These are phyloP conservation scores for Diaporthe citriasiana DNA, from an alignment of 2,329 filamentous ascomycete species.

Conservation along the genomic window DNA sequence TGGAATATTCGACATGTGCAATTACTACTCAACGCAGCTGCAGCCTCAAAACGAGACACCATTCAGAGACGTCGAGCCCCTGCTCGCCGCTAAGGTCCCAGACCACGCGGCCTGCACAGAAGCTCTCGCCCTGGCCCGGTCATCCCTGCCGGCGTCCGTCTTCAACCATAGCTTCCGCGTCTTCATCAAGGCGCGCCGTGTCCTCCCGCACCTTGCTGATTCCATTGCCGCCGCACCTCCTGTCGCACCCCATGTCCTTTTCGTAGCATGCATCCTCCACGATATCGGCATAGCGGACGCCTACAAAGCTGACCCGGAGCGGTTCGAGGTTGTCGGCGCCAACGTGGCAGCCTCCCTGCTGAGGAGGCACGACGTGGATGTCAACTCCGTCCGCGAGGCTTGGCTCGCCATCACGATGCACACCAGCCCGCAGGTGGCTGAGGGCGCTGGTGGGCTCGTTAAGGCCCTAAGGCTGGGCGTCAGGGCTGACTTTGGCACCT, in stretches of 20 bases:
- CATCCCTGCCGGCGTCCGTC: slow-evolving; percentile 45
- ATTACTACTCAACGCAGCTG: slow-evolving; percentile 3
- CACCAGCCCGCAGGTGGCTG: slow-evolving; percentile 53
- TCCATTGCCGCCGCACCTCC: neutral
- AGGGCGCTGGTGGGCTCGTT: slow-evolving; percentile 53
- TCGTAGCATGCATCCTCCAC: slow-evolving; percentile 54
- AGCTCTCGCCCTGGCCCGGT: slow-evolving; percentile 44
- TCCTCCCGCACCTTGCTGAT: slow-evolving; percentile 15
- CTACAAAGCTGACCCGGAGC: slow-evolving; percentile 49
- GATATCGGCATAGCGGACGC: slow-evolving; percentile 52
- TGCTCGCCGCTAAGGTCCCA: slow-evolving; percentile 43
- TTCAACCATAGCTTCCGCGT: slow-evolving; percentile 48
- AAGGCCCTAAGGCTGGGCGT: slow-evolving; percentile 52
- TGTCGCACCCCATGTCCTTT: slow-evolving; percentile 47
- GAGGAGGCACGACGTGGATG: slow-evolving; percentile 45
- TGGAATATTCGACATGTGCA: neutral
- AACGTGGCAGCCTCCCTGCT: slow-evolving; percentile 50
- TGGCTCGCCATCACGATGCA: slow-evolving; percentile 55
- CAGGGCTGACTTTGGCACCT: slow-evolving; percentile 50
- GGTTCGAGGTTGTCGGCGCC: slow-evolving; percentile 53
- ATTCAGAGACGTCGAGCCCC: neutral
- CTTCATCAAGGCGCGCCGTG: slow-evolving; percentile 44
- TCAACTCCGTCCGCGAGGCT: slow-evolving; percentile 48
- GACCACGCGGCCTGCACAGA: slow-evolving; percentile 46
- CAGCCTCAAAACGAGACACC: neutral